Conservation (phyloP, 495 filamentous ascomycete genomes). For the Massariosphaeria phaeospora region DNA sequence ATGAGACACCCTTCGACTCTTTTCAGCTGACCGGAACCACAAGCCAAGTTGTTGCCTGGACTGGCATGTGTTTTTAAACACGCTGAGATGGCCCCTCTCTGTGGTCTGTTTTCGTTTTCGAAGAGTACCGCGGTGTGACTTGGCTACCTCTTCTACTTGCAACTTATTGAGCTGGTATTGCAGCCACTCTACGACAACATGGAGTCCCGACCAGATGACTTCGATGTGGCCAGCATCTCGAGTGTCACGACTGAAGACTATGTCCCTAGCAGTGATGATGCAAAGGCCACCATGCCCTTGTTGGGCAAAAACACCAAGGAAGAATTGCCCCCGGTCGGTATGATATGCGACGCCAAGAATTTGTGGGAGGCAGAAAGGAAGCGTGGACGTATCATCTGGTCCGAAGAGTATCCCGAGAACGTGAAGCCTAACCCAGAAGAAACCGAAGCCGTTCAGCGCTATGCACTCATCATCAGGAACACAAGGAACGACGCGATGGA, state of each 20-base stretch:
- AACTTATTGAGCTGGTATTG: too few species aligned
- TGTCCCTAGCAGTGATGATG: neutral
- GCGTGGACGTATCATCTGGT: constrained; percentile 14
- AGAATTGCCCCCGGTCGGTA: constrained; percentile 12
- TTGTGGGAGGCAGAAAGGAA: constrained; percentile 18
- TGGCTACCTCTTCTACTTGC: too few species aligned
- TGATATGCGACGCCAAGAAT: constrained; percentile 27
- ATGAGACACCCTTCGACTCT: neutral
- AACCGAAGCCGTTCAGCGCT: constrained; percentile 25
- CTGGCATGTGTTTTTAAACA: constrained; percentile 2
- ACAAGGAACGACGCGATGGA: constrained; percentile 6
- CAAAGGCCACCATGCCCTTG: neutral
- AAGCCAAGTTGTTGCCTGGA: constrained; percentile 4
- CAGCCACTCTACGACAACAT: neutral
- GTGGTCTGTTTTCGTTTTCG: neutral
- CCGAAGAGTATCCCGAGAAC: constrained; percentile 23
- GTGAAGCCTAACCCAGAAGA: constrained; percentile 25
- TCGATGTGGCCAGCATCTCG: constrained; percentile 12
- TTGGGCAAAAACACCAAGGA: constrained; percentile 18
- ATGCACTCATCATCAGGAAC: constrained; percentile 21
- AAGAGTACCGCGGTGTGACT: too few species aligned
- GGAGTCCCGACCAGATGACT: neutral
- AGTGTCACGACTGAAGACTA: neutral
- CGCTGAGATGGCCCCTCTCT: neutral
- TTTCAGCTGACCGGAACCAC: constrained; percentile 5